phyloP scores from a whole-genome alignment of 805 yeast genomes.

The Metschnikowia arizonensis region DNA sequence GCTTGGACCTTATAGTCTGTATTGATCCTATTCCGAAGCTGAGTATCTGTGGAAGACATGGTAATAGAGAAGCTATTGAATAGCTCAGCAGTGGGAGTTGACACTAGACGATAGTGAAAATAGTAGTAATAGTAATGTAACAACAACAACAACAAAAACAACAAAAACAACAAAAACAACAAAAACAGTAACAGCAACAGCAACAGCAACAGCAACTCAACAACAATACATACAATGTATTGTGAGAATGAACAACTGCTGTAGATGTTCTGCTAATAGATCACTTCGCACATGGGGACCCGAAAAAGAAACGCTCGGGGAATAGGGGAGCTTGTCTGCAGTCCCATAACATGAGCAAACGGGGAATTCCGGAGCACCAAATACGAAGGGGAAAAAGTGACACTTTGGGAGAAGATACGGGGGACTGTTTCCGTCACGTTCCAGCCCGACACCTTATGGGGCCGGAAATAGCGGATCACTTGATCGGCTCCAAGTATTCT shows the following conservation, averaged over 20 bases:
- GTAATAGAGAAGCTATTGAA: neutral
- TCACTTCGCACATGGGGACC: conserved; percentile 4
- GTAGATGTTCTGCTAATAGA: neutral
- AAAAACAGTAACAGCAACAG: neutral
- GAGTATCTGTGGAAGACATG: conserved; percentile 8
- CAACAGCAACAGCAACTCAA: no score
- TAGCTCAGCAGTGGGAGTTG: no score
- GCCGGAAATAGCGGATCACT: no score
- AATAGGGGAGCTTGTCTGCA: conserved; percentile 2
- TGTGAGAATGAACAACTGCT: neutral
- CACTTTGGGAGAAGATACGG: neutral
- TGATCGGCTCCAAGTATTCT: no score
- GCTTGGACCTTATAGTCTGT: neutral
- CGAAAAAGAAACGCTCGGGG: conserved; percentile 1
- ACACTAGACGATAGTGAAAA: no score
- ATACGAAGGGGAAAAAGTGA: neutral
- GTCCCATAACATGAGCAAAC: neutral
- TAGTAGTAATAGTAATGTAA: no score
- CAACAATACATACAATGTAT: neutral
- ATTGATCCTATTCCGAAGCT: conserved; percentile 13
- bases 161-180: neutral
- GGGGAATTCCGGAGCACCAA: neutral
- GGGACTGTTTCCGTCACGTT: no score
- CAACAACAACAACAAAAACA: neutral
- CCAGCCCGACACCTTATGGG: no score